phyloP scores from a whole-genome alignment of 179 eudicot genomes.

The Beta lomatogona region DNA sequence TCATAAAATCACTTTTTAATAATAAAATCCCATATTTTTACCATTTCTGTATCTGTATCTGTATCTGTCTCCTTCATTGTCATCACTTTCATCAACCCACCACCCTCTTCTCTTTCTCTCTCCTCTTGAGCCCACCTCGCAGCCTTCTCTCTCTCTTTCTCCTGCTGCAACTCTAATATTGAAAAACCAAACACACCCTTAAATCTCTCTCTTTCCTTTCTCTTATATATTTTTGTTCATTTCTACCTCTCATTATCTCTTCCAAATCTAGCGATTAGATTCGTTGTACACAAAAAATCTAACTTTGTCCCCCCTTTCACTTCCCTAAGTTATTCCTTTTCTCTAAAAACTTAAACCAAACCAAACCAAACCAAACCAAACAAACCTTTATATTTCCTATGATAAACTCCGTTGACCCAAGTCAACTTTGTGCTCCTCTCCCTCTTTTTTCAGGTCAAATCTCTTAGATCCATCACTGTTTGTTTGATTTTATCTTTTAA shows the following conservation, averaged over 20 bases:
- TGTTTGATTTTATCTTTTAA: neutral
- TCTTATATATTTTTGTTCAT: neutral
- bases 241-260: neutral
- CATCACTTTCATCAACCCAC: conserved; percentile 25
- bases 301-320: neutral
- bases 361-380: neutral
- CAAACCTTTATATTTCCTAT: neutral
- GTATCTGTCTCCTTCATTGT: conserved; percentile 20
- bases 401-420: conserved; percentile 16
- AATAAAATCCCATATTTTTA: neutral
- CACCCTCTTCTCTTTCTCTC: neutral
- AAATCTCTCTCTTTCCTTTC: neutral
- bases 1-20: neutral
- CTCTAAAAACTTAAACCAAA: neutral
- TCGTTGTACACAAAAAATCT: neutral
- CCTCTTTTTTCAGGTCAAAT: neutral
- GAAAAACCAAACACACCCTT: neutral
- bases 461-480: neutral
- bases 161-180: neutral
- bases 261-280: conserved; percentile 28
- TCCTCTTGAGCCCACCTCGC: conserved; percentile 1
- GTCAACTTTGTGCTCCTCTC: conserved; percentile 16
- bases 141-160: conserved; percentile 5
- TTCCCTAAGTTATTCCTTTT: neutral
- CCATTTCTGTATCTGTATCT: neutral